Conservation (phyloP, 1,284 basidiomycete species). For the Schizophyllum amplum region DNA sequence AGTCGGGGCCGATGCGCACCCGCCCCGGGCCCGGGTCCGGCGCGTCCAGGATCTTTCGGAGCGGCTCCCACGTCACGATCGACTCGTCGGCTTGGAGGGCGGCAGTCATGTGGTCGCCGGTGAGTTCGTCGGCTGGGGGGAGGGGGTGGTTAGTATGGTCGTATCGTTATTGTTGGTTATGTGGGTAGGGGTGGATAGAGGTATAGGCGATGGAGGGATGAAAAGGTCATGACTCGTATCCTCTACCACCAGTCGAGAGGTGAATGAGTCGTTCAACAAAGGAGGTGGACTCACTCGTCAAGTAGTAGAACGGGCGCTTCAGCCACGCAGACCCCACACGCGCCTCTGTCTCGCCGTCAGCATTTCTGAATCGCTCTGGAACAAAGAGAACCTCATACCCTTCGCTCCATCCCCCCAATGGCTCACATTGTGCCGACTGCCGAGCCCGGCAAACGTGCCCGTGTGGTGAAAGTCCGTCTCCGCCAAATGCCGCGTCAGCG, state of each 20-base stretch:
- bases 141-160: background rate
- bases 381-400: too few relatives aligned
- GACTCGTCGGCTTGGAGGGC: slow-evolving; percentile 31
- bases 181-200: background rate
- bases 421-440: slow-evolving; percentile 32
- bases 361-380: too few relatives aligned
- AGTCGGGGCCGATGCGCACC: slow-evolving; percentile 22
- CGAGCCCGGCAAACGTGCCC: slow-evolving; percentile 32
- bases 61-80: slow-evolving; percentile 34
- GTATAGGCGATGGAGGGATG: background rate
- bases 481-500: slow-evolving; percentile 33
- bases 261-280: too few relatives aligned
- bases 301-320: slow-evolving; percentile 32
- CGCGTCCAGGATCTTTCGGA: slow-evolving; percentile 18
- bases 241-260: too few relatives aligned
- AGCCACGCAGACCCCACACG: slow-evolving; percentile 28
- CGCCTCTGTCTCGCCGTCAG: too few relatives aligned
- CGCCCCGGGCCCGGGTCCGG: background rate
- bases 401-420: slow-evolving; percentile 40
- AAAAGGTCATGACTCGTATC: too few relatives aligned
- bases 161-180: background rate
- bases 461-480: slow-evolving; percentile 32
- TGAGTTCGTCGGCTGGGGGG: slow-evolving; percentile 28
- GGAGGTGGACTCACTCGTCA: slow-evolving; percentile 22
- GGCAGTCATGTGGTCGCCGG: slow-evolving; percentile 34